Base-by-base conservation (phyloP, 768 basidiomycete genomes). In the Xerocomus spinulosus region DNA sequence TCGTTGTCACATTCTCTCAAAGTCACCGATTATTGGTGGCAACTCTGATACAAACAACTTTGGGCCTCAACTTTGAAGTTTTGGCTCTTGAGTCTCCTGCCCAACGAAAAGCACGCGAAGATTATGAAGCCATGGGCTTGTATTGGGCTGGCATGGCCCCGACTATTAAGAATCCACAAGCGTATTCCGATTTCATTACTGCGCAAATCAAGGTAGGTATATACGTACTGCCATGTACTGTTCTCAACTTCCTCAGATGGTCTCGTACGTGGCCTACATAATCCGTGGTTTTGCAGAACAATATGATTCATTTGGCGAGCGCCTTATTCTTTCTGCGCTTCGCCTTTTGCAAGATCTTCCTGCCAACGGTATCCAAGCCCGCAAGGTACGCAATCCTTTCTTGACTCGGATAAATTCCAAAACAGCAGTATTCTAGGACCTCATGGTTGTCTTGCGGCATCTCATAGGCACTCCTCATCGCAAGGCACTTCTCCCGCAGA, bases 281-380 rank as follows among this genome's bases (percentile, higher is more conserved):
- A 81, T 94, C 56, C 80, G 94, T 64, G 73, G 83, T 60, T 70
- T 75, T 38, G 68, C 69, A n/a, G 75, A 78, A 32, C 80, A 84
- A 41, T 78, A 83, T 47, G 82, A 87, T 34, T 71, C 79, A 3
- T 89, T 92, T 57, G 83, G 86, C 9, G 89, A 95, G 61, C 81
- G 78, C 5, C 77, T 98, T 21, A 83, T 93, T 26, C 71, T 87
- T 42, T 80, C 83, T 18, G 83, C 87, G 24, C 70, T 98, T 28
- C 79, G 96, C n/a, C 73, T 98, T 26, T 74, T 98, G 40, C 89
- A 96, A 62, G 94, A 98, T 64, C 93, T 93, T 61, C 94, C 96
- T 32, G 76, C 86, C 0, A 90, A 87, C 60, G 85, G 85, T 9
- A 85, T 92, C 13, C 73, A 80, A 9, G 77, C 91, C 17, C 76